phyloP scores from a whole-genome alignment of 495 filamentous ascomycete genomes.

The Xylaria acuta region DNA sequence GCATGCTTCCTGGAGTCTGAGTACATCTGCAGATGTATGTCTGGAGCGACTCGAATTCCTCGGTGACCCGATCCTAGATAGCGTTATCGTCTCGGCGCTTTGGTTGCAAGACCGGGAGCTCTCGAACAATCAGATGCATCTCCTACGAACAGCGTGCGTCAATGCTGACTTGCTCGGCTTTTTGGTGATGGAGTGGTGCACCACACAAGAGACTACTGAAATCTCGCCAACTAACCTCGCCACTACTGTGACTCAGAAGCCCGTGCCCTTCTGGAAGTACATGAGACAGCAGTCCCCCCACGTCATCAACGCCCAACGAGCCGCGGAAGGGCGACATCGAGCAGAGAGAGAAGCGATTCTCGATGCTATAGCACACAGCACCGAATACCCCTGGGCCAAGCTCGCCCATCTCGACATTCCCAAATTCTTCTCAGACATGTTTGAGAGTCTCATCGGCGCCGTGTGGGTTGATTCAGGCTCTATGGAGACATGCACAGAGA shows the following conservation, averaged over 20 bases:
- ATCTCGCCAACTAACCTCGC: conserved; percentile 26
- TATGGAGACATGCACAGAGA: conserved; percentile 58
- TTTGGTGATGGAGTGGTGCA: conserved; percentile 66
- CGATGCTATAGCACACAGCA: conserved; percentile 52
- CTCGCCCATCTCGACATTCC: conserved; percentile 69
- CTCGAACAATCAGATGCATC: conserved; percentile 72
- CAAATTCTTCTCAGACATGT: conserved; percentile 86
- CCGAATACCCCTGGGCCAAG: conserved; percentile 74
- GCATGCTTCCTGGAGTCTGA: conserved; percentile 70
- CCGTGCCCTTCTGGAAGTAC: conserved; percentile 68
- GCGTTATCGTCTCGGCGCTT: conserved; percentile 64
- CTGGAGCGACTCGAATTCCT: conserved; percentile 92
- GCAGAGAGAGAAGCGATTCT: conserved; percentile 58
- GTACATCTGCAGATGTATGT: conserved; percentile 56
- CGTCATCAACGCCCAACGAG: conserved; percentile 50
- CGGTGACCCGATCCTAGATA: conserved; percentile 87
- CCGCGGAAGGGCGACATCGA: conserved; percentile 55
- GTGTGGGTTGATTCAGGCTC: conserved; percentile 83
- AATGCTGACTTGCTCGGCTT: conserved; percentile 92
- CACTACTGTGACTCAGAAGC: conserved; percentile 30
- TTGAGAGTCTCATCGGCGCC: conserved; percentile 83
- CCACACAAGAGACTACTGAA: conserved; percentile 41
- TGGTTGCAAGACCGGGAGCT: conserved; percentile 51
- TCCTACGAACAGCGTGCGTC: conserved; percentile 74
- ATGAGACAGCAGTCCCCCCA: conserved; percentile 63